Base-by-base conservation (phyloP, 352 stramenopile genomes). In the Detonula confervacea region DNA sequence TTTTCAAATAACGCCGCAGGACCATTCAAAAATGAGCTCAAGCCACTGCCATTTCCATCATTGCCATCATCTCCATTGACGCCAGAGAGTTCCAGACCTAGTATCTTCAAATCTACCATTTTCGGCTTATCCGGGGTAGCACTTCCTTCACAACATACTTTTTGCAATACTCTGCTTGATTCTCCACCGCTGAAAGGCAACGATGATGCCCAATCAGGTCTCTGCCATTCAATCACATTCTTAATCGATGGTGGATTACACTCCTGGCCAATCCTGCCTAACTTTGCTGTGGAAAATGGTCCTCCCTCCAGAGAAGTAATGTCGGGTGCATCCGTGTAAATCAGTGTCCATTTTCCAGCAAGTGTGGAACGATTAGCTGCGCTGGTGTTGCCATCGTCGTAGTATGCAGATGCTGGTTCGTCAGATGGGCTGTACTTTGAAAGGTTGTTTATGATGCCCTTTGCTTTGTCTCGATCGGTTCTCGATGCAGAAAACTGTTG, bases 321-420 rank as follows among this genome's bases (percentile, higher is more conserved):
- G 72, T 94, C 90, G 1, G 90, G 90, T 24, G 90, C 90, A 84
- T 94, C 87, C 6, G 90, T 94, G 66, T 92, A 94, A 27, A 91
- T 78, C 16, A 94, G 67, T 3, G 81, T 93, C 90, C 90, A 94
- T 66, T 93, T 92, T 54, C 90, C 89, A 44, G 74, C 65, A 72
- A 87, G 71, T 22, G 78, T 79, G 9, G 63, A 57, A 33, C 33
- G 64, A 27, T 72, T n/a, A n/a, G n/a, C 25, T 54, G 12, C n/a
- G 11, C 18, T 73, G 7, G 24, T 51, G 27, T 60, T 37, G 22
- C 0, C 16, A 62, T 37, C 54, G 4, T 65, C 47, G 62, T 89
- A 93, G 66, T 91, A 93, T 0, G 79, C 57, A 60, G 70, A 59
- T 20, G 80, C 82, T 24, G 87, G 87, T 70, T 90, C 70, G 2